Base-by-base conservation (phyloP, 2,329 filamentous ascomycete species). In the Colletotrichum costaricense region DNA sequence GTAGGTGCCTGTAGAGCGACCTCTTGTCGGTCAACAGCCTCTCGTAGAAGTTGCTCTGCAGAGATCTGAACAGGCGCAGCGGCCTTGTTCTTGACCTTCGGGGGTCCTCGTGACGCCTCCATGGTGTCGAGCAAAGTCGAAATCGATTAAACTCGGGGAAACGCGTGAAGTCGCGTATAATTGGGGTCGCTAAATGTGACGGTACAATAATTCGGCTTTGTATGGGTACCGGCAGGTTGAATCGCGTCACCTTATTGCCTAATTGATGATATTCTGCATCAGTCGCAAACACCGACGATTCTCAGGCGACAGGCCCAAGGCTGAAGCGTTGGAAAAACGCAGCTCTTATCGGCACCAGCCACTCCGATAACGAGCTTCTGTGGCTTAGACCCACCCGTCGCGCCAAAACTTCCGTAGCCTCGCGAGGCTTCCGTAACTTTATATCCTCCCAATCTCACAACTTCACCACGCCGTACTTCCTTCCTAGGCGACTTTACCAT, bases 1-100 rank as follows among this genome's bases (percentile, higher is more conserved):
- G 95, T 98, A 1, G 97, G 97, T 63, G 95, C 94, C 83, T 98
- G 93, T 67, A 98, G 86, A 54, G 91, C 91, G 42, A 93, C 92
- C 85, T 99, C 97, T 85, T 98, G 97, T 74, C 97, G 92, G 84
- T 99, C 97, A 76, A 98, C 97, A 76, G 97, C 97, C 87, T 99
- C 97, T 78, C 97, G 94, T 56, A 99, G 92, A 75, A 99, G 93
- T 87, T 99, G 97, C 85, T 99, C 97, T 77, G 97, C 97, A 77
- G 94, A 97, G 82, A 99, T 98, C 86, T 98, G 93, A 71, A 94
- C 88, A 54, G 93, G 94, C 85, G 96, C 96, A 1, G 97, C 90
- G 76, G 94, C 95, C 93, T 99, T 99, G 88, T 99, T 98, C 85
- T 98, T 98, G 88, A 99, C 97, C 90, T 95, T 89, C 14, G 97